A percentile compares a stretch with the other conserved stretches of the same genome.
These are phyloP conservation scores for Begonia peltatifolia DNA, from an alignment of 306 rosid genomes.

Conservation along the genomic window DNA sequence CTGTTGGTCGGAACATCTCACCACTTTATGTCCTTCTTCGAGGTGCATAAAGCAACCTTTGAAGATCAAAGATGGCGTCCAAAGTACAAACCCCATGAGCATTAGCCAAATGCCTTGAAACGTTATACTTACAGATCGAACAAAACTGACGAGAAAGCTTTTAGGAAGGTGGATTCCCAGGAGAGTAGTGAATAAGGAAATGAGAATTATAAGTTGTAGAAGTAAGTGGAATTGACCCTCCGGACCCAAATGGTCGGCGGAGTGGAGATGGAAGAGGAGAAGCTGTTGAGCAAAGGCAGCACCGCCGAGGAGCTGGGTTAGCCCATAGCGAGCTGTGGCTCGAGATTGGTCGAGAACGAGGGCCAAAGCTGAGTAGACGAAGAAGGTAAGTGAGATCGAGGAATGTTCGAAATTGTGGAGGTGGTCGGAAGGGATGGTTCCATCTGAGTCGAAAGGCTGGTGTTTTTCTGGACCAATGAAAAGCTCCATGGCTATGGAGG, in stretches of 20 bases:
- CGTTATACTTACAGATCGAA: constrained; percentile 39
- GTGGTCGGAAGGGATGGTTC: constrained; percentile 71
- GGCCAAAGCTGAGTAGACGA: constrained; percentile 35
- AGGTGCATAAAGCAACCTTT: constrained; percentile 51
- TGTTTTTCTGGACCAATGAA: constrained; percentile 50
- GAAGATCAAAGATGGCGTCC: constrained; percentile 45
- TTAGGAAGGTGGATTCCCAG: constrained; percentile 33
- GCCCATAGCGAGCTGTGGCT: constrained; percentile 4
- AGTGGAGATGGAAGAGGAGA: constrained; percentile 63
- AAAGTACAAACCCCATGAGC: constrained; percentile 50
- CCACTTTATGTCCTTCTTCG: constrained; percentile 57
- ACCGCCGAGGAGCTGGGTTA: constrained; percentile 45
- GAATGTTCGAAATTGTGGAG: constrained; percentile 84
- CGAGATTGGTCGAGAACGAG: constrained; percentile 30
- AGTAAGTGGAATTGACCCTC: constrained; percentile 77
- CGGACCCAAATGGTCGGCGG: constrained; percentile 65
- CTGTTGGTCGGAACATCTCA: constrained; percentile 24
- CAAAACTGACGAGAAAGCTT: constrained; percentile 47
- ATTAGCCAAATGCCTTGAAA: constrained; percentile 71
- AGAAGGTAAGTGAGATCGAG: constrained; percentile 43
- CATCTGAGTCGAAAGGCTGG: constrained; percentile 58
- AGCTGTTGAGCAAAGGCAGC: constrained; percentile 58
- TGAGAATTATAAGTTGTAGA: constrained; percentile 26
- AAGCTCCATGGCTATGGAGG: constrained; percentile 69
- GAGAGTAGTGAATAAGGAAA: constrained; percentile 33